Base-by-base conservation (phyloP, 495 filamentous ascomycete species). In the Penicillium roqueforti region DNA sequence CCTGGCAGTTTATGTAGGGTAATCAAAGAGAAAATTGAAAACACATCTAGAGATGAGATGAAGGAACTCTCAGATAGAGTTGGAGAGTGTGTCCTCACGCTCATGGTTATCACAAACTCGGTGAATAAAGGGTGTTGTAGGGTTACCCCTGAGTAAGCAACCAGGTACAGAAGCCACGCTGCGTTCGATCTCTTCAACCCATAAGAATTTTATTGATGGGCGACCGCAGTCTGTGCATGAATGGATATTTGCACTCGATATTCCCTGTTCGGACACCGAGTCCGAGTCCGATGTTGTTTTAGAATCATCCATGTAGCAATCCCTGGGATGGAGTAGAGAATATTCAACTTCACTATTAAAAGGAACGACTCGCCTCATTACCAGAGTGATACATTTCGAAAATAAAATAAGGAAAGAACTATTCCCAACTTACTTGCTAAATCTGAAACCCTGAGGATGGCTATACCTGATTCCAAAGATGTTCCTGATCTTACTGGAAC, bases 191-290 rank as follows among this genome's bases (percentile, higher is more conserved):
- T 36, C 16, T 36, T 36, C 32, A 36, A 36, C 8, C 0, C 32
- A 8, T 16, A n/a, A 3, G 1, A 14, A 36, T 36, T 14, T 14
- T 7, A 36, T 36, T 7, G 6, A 42, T 2, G 2, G 40, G 20
- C 22, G 4, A 4, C 13, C 13, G 4, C 6, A n/a, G 40, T 7
- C 7, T 39, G 7, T 18, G 18, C 16, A 23, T 23, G 22, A 16
- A 39, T 42, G 11, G 14, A 18, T 16, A 16, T 4, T 11, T 44
- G 26, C 14, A 16, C 6, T 13, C 8, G 18, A 14, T 13, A 23
- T 32, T 8, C 36, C 41, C 22, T 47, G 28, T 31, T 42, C 56
- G 34, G 56, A 62, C 29, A 14, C 60, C 60, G 57, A 63, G 42
- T 38, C 57, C 57, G 60, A 63, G 9, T 57, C 56, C 57, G 56